Base-by-base conservation (phyloP, 2,329 filamentous ascomycete genomes). In the Rasamsonia emersonii region DNA sequence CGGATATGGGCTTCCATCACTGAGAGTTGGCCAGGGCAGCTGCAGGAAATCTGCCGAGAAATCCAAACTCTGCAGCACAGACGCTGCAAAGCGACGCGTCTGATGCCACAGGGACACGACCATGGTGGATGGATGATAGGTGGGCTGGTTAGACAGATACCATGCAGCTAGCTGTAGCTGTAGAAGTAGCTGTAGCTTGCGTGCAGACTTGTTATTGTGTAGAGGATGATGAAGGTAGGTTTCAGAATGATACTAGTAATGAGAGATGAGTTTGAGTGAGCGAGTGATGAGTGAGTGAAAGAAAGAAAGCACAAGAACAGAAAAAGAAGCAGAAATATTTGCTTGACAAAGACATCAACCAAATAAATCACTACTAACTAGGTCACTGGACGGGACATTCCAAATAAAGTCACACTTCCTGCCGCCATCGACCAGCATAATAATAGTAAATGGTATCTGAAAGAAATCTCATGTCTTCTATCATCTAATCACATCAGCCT, bases 1-100 rank as follows among this genome's bases (percentile, higher is more conserved):
- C 3, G 30, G 30, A 14, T 25, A 32, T 4, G 8, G 14, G 7
- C 21, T 32, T 14, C 21, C 30, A 17, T 32, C 30, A 18, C 21
- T 19, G 13, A 32, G 30, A 8, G 21, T 32, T 11, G 30, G 30
- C 30, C 30, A 32, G n/a, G 20, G 13, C 5, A 18, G 16, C 13
- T 25, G 18, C 11, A 32, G 21, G 19, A 25, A 32, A 3, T 16
- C 15, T 1, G 30, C 15, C 15, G 19, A 16, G 30, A 25, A n/a
- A 18, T 23, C 30, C 9, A 32, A 16, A 26, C 15, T 8, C 9
- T 24, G 14, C 6, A 32, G 21, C 20, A 18, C 21, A 11, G 9
- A 10, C 14, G 9, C 6, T 5, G 19, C 14, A 20, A 20, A 32
- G 30, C 21, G 21, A 13, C 21, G 23, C 6, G 21, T 23, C 15